Evolutionary conservation across 352 stramenopile genomes (phyloP).

Genomic region (Aphanomyces invadans): DNA sequence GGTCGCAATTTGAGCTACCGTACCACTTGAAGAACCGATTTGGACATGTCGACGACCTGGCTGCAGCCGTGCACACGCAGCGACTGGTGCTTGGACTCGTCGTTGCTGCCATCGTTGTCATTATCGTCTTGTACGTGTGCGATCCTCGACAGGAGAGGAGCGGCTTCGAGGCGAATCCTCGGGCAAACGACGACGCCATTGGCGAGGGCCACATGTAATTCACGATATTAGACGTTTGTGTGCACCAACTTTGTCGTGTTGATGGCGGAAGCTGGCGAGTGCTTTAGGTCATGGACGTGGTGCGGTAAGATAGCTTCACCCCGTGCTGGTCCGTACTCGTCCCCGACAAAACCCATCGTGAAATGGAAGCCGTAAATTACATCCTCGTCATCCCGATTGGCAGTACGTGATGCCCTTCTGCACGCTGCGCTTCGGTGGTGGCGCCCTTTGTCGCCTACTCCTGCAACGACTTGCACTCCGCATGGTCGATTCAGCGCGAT

Average conservation of each 20-base stretch:
- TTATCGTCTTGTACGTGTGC: background rate
- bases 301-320: background rate
- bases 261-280: no score
- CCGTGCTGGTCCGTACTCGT: background rate
- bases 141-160: no score
- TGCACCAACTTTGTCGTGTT: no score
- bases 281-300: no score
- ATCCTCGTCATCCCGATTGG: background rate
- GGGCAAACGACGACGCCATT: no score
- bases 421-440: background rate
- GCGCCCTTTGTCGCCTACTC: background rate
- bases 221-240: no score
- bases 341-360: background rate
- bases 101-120: background rate
- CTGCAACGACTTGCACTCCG: background rate
- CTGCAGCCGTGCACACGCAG: slow-evolving; percentile 27
- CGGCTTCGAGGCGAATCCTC: background rate
- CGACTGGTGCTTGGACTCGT: background rate
- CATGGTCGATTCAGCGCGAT: slow-evolving; percentile 1
- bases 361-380: background rate
- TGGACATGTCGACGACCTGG: slow-evolving; percentile 74
- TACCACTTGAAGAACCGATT: slow-evolving; percentile 83
- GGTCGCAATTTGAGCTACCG: slow-evolving; percentile 87
- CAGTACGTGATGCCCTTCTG: background rate
- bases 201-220: no score